phyloP scores from a whole-genome alignment of 2,329 filamentous ascomycete species.

The Elsinoe fawcettii region DNA sequence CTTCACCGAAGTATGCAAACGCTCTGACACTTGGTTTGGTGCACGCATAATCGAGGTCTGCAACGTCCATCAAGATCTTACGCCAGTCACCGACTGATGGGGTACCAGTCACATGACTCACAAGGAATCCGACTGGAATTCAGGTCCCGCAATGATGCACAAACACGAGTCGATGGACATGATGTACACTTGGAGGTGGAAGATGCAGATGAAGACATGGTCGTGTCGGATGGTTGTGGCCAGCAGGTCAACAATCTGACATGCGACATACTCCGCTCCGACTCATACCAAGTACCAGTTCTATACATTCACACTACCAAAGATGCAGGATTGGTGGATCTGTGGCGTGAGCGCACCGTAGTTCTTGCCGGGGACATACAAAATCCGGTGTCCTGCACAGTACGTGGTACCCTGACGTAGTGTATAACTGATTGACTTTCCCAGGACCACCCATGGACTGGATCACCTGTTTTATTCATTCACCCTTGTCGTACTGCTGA shows the following conservation, averaged over 20 bases:
- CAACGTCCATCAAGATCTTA: neutral
- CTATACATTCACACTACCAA: slow-evolving; percentile 30
- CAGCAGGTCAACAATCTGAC: neutral
- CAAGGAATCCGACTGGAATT: neutral
- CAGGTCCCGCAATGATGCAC: too few relatives aligned
- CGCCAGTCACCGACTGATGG: neutral
- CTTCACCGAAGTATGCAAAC: neutral
- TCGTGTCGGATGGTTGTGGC: neutral
- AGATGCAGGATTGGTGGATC: neutral
- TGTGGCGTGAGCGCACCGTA: neutral
- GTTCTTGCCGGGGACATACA: neutral
- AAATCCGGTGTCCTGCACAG: neutral
- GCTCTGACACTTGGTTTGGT: neutral
- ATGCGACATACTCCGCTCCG: slow-evolving; percentile 36
- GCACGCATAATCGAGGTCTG: neutral
- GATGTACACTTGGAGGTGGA: neutral
- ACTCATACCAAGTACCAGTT: slow-evolving; percentile 39
- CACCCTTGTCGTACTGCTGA: slow-evolving; percentile 87
- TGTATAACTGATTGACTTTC: neutral
- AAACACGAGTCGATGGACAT: neutral
- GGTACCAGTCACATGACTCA: neutral
- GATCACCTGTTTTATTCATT: slow-evolving; percentile 75
- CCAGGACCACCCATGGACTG: slow-evolving; percentile 75
- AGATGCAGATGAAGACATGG: neutral
- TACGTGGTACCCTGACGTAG: neutral